A percentile compares a stretch with the other conserved stretches of the same genome.
Conservation (phyloP, 169 alveolate genomes). For the Ichthyophthirius multifiliis region DNA sequence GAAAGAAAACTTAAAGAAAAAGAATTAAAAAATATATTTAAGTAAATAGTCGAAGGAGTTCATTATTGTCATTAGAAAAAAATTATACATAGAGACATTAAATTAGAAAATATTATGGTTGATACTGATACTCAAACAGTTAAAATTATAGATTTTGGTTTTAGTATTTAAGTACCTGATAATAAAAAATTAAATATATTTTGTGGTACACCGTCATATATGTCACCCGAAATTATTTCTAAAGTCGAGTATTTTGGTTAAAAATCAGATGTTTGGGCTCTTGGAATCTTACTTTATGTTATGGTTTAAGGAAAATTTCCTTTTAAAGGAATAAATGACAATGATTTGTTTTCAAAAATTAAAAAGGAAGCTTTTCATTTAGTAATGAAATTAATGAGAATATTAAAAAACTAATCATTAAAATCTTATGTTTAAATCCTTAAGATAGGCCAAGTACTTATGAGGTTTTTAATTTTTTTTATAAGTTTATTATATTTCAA, state of each 20-base stretch:
- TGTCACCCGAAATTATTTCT: slow-evolving; percentile 81
- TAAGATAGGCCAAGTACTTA: not conserved
- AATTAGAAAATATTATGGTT: slow-evolving; percentile 68
- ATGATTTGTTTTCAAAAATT: slow-evolving; percentile 61
- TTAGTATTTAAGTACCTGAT: slow-evolving; percentile 38
- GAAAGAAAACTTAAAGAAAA: slow-evolving; percentile 47
- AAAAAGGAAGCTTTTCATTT: slow-evolving; percentile 46
- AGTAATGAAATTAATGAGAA: slow-evolving; percentile 5
- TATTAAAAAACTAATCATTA: not conserved
- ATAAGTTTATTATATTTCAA: too few relatives aligned
- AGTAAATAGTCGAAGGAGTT: slow-evolving; percentile 47
- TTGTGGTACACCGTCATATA: slow-evolving; percentile 68
- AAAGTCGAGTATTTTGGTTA: slow-evolving; percentile 59
- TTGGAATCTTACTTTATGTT: slow-evolving; percentile 69
- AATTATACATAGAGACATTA: slow-evolving; percentile 74
- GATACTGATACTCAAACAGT: slow-evolving; percentile 39
- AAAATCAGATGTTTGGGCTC: slow-evolving; percentile 77
- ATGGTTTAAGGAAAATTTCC: slow-evolving; percentile 74
- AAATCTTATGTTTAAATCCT: not conserved
- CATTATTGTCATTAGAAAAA: slow-evolving; percentile 50
- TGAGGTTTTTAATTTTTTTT: too few relatives aligned
- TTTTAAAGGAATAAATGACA: slow-evolving; percentile 64
- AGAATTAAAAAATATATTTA: slow-evolving; percentile 45
- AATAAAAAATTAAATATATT: slow-evolving; percentile 44
- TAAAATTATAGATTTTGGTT: slow-evolving; percentile 74